Evolutionary conservation across 441 rosid species (phyloP), one percentile per base, ranked within the genome.

Genomic region (Erysimum cheiri): DNA sequence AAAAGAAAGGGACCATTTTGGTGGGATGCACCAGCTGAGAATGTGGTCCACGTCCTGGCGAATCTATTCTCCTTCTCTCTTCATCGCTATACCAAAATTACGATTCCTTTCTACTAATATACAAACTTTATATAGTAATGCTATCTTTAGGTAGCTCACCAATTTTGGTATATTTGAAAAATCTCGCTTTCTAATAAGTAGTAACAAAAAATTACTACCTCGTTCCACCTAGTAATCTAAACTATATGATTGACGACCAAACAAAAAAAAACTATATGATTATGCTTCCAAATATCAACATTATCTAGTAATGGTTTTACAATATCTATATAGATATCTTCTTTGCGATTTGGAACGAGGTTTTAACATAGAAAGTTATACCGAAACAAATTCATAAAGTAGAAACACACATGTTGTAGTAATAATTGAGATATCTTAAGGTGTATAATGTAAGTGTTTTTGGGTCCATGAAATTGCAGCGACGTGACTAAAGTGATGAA

Each of bases 381-480:
- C 13, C 8, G 43, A 60, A 67, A 67, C 62, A 73, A 32, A 66
- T 24, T 13, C 40, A 49, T 59, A 24, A 41, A 56, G 44, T 22
- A 39, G 59, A 64, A 56, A 65, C 53, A 49, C 66, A 57, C 32
- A 49, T 71, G 48, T 57, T 73, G 40, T 6, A 60, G 32, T 47
- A 67, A 73, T 73, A 73, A 73, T 67, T 60, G 77, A 74, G 73
- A 64, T 59, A 40, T 52, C 8, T 12, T 26, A 13, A 73, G 54
- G 57, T 57, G 36, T 29, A 48, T n/a, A 44, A 59, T 54, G 33
- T 44, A 59, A 15, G 31, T 60, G 40, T 9, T 53, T 33, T 68
- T 54, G 78, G 64, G 73, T 60, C 78, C 78, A 68, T 61, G 66
- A 69, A 54, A 54, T 54, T 68, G 46, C 63, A 44, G 62, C 44